Percentiles rank a stretch among this genome's conserved stretches.
phyloP scores from a whole-genome alignment of 768 basidiomycete species.

The Auricularia auricula-judae region DNA sequence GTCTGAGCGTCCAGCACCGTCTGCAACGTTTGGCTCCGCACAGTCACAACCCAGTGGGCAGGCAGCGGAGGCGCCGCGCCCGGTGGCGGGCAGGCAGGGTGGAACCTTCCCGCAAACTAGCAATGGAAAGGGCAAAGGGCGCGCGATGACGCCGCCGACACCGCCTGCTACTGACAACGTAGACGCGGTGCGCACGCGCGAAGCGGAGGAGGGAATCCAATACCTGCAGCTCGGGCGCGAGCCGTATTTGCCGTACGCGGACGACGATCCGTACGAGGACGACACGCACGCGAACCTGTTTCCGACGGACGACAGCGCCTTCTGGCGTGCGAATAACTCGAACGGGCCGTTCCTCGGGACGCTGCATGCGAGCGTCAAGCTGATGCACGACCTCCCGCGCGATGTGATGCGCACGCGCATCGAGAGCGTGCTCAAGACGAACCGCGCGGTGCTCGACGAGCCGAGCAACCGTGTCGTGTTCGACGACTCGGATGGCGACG shows the following conservation, averaged over 20 bases:
- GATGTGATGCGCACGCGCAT: not conserved
- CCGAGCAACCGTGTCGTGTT: not conserved
- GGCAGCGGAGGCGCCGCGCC: too few relatives aligned
- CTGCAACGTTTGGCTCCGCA: too few relatives aligned
- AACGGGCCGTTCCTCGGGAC: not conserved
- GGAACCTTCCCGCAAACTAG: too few relatives aligned
- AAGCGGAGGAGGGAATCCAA: not conserved
- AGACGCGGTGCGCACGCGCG: not conserved
- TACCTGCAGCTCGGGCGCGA: not conserved
- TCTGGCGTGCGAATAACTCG: not conserved
- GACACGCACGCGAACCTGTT: not conserved
- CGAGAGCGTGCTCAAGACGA: not conserved
- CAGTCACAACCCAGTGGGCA: too few relatives aligned
- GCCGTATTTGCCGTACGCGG: not conserved
- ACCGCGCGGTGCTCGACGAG: not conserved
- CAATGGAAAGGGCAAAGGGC: too few relatives aligned
- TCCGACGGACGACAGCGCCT: not conserved
- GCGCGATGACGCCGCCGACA: not conserved
- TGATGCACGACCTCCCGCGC: not conserved
- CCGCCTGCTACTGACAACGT: not conserved
- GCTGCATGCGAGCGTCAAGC: not conserved
- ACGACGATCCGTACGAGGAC: not conserved
- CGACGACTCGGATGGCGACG: not conserved
- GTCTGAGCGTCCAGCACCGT: too few relatives aligned
- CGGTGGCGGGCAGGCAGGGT: too few relatives aligned